phyloP scores from a whole-genome alignment of 495 filamentous ascomycete genomes.

The Tuber calosporum region DNA sequence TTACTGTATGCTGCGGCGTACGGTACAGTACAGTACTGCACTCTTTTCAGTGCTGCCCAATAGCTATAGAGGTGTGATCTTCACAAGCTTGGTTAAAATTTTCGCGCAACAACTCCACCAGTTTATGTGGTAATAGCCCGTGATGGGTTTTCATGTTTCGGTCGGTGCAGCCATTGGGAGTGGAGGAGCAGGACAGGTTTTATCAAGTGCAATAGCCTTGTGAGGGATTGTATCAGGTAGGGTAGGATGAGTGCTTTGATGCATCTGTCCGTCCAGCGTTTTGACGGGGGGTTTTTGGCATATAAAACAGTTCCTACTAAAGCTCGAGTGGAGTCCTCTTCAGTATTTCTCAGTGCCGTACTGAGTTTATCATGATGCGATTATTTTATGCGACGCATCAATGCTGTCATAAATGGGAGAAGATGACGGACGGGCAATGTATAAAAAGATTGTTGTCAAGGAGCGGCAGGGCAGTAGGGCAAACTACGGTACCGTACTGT shows the following conservation, averaged over 20 bases:
- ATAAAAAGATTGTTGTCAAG: not conserved
- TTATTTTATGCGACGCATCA: not conserved
- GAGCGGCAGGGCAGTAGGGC: not conserved
- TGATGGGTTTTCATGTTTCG: not conserved
- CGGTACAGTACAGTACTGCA: not conserved
- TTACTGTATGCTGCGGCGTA: not conserved
- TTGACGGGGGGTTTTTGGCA: not conserved
- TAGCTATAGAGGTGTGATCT: not conserved
- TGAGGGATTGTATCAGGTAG: not conserved
- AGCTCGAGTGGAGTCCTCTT: not conserved
- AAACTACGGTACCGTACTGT: not conserved
- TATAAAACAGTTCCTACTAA: not conserved
- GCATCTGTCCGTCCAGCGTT: not conserved
- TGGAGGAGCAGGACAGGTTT: not conserved
- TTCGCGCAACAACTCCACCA: not conserved
- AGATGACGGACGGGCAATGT: not conserved
- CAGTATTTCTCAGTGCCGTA: no score
- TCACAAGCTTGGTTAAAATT: not conserved
- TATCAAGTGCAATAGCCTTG: not conserved
- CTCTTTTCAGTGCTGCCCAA: not conserved
- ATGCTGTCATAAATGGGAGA: constrained; percentile 1
- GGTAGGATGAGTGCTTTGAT: not conserved
- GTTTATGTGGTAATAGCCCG: not conserved
- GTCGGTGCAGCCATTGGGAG: not conserved
- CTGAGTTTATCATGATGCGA: not conserved